These are phyloP conservation scores for Butyriboletus appendiculatus DNA, from an alignment of 1,284 basidiomycete genomes.

Conservation along the genomic window DNA sequence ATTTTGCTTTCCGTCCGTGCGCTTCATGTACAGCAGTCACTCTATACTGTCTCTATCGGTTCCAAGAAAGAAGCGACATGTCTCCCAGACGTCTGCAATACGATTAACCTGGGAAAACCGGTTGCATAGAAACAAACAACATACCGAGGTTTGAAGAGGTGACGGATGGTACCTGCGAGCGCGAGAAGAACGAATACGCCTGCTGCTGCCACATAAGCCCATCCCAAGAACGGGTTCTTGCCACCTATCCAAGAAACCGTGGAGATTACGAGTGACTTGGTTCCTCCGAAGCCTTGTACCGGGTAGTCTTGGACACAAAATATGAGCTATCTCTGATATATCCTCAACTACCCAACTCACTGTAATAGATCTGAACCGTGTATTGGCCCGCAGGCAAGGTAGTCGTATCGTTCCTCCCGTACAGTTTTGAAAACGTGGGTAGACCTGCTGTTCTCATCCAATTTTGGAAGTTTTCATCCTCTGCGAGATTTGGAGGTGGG, in stretches of 20 bases:
- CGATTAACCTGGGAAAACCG: neutral
- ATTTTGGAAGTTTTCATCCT: conserved; percentile 96
- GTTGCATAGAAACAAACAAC: conserved; percentile 39
- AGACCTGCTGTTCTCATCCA: conserved; percentile 99
- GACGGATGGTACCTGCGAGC: conserved; percentile 85
- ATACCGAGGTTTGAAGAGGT: conserved; percentile 91
- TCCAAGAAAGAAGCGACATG: conserved; percentile 88
- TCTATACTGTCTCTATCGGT: conserved; percentile 44
- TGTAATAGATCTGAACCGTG: conserved; percentile 77
- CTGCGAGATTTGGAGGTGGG: conserved; percentile 74
- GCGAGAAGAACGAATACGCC: conserved; percentile 88
- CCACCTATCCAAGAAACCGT: conserved; percentile 99
- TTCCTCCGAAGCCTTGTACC: conserved; percentile 88
- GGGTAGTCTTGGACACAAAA: conserved; percentile 76
- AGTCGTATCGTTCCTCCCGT: conserved; percentile 85
- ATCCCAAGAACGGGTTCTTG: conserved; percentile 96
- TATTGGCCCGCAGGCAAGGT: conserved; percentile 79
- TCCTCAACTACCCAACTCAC: conserved; percentile 49
- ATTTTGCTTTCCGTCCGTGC: neutral
- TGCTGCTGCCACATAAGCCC: conserved; percentile 93
- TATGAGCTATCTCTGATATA: conserved; percentile 9
- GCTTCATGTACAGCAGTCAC: conserved; percentile 3
- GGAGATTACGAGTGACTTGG: conserved; percentile 95
- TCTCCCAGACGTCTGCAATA: conserved; percentile 69
- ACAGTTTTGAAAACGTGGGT: conserved; percentile 96